Evolutionary conservation across 2,329 filamentous ascomycete species (phyloP), one percentile per base, ranked within the genome.

Genomic region (Phymatotrichopsis omnivora): DNA sequence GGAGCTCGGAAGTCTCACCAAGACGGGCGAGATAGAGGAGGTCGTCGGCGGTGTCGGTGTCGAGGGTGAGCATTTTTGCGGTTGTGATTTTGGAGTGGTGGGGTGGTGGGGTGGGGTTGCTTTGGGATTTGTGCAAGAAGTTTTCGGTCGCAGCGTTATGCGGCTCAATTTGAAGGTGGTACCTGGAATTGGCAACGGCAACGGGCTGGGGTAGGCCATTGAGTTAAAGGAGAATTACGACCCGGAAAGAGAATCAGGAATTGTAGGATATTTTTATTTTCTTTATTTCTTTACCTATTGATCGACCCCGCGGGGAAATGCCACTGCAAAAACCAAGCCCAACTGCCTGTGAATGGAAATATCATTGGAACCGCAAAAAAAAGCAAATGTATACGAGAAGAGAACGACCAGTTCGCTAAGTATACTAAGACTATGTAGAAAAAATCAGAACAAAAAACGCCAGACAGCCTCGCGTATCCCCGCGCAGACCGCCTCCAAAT

Each of bases 41-140:
- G 65, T 96, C 89, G 63, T 95, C 87, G 59, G 93, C 80, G 63
- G 86, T 76, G 42, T 94, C 87, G 61, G 82, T 78, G 38, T 75
- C 74, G 37, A 89, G 68, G 49, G 68, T 57, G 17, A 51, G 47
- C 44, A 62, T 42, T 56, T 42, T 54, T 46, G 52, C 45, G 20
- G 27, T 14, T 27, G 47, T 25, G 30, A 41, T 47, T 32, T n/a
- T 33, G 29, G 35, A 27, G 35, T 14, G n/a, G 27, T 42, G 28
- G 27, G 39, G 40, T 49, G 42, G 46, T 39, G 42, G 46, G 45
- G 45, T 51, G 44, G 24, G 31, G 34, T 19, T 11, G 16, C 27
- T 23, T 20, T 37, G 34, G 24, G 20, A 36, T 46, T 14, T 30
- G 35, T 16, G 36, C 33, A 49, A 35, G 45, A 49, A 45, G 34